Conservation (phyloP, 2,329 filamentous ascomycete species). For the Trichoderma gracile region DNA sequence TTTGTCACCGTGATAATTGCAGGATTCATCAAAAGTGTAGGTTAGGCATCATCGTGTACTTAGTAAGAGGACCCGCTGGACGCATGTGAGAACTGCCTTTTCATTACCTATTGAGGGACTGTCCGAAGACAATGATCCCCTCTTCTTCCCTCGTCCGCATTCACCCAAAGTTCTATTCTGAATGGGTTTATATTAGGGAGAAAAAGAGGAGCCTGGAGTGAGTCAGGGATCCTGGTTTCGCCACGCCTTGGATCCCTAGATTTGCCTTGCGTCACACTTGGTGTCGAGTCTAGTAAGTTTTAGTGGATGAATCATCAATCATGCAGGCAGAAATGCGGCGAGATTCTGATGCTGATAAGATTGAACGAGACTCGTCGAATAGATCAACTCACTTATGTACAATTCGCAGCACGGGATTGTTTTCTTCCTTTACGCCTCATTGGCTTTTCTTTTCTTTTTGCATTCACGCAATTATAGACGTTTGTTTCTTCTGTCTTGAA, state of each 20-base stretch:
- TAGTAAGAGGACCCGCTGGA: slow-evolving; percentile 22
- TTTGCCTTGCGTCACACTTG: slow-evolving; percentile 1
- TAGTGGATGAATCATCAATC: slow-evolving; percentile 20
- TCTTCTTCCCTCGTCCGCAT: neutral
- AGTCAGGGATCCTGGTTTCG: neutral
- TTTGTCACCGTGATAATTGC: neutral
- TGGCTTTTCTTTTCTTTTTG: neutral
- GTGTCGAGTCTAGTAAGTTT: slow-evolving; percentile 9
- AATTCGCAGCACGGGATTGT: too few species aligned
- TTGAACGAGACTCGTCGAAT: neutral
- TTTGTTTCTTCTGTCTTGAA: neutral
- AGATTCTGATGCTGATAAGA: slow-evolving; percentile 3
- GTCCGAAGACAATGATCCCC: too few species aligned
- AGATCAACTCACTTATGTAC: neutral
- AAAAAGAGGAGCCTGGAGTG: slow-evolving; percentile 2
- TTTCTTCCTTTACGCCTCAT: too few species aligned
- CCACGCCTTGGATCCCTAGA: neutral
- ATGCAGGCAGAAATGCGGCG: neutral
- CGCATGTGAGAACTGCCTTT: slow-evolving; percentile 2
- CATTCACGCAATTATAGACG: neutral
- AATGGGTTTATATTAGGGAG: neutral
- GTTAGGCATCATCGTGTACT: slow-evolving; percentile 16
- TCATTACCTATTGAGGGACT: too few species aligned
- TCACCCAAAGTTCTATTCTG: neutral
- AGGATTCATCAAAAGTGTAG: neutral